Conservation (phyloP, 1,284 basidiomycete species). For the Trichosporon faecale region DNA sequence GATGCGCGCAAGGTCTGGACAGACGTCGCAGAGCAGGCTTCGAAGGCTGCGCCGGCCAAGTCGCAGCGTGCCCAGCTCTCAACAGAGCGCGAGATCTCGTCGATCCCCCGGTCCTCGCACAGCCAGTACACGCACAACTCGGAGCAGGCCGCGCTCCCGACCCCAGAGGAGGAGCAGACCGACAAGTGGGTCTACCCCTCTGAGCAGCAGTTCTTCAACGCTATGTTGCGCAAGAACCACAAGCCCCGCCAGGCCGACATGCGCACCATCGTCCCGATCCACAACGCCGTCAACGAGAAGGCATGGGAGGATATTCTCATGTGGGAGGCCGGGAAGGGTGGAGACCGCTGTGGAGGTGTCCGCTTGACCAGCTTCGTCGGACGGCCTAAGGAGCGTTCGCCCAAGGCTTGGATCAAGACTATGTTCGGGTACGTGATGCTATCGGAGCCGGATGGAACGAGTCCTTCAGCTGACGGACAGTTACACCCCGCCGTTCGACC, state of each 20-base stretch:
- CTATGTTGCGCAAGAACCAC: constrained; percentile 91
- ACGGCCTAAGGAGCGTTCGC: constrained; percentile 59
- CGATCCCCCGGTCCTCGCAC: constrained; percentile 66
- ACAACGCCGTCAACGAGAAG: constrained; percentile 98
- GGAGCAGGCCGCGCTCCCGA: constrained; percentile 23
- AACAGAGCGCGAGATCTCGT: constrained; percentile 73
- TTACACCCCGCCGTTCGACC: constrained; percentile 90
- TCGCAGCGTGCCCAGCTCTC: constrained; percentile 31
- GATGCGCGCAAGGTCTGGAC: constrained; percentile 51
- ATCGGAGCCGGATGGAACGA: not conserved
- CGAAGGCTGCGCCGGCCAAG: constrained; percentile 34
- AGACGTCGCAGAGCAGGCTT: constrained; percentile 39
- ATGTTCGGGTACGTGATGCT: constrained; percentile 70
- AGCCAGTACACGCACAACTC: constrained; percentile 25
- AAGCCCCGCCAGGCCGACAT: constrained; percentile 74
- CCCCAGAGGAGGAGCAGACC: constrained; percentile 53
- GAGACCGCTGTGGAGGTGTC: constrained; percentile 72
- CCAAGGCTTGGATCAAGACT: constrained; percentile 76
- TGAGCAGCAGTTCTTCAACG: constrained; percentile 91
- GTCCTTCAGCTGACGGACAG: constrained; percentile 53
- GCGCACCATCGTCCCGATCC: constrained; percentile 94
- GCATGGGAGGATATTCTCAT: constrained; percentile 86
- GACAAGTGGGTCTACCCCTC: constrained; percentile 97
- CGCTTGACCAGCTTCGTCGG: constrained; percentile 53
- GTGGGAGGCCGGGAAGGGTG: constrained; percentile 81